Conservation (phyloP, 2,329 filamentous ascomycete species). For the Aphanocladium album region DNA sequence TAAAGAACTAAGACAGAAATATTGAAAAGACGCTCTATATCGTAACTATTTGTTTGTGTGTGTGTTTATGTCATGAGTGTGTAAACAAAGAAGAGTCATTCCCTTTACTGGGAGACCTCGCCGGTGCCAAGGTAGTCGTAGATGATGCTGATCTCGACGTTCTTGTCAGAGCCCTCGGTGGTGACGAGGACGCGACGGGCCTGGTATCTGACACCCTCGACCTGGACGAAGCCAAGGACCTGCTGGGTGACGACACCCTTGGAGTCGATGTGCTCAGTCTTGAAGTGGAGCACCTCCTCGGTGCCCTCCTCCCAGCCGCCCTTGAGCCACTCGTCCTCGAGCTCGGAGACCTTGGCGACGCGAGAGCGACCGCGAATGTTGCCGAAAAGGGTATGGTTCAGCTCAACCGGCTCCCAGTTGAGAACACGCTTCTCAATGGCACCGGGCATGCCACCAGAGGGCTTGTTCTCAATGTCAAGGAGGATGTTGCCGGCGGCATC, state of each 20-base stretch:
- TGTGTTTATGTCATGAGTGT: background rate
- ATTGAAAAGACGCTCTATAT: conserved; percentile 5
- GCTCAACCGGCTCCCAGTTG: conserved; percentile 15
- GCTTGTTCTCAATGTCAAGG: conserved; percentile 18
- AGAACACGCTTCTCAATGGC: conserved; percentile 17
- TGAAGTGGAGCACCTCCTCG: conserved; percentile 15
- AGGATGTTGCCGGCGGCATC: conserved; percentile 15
- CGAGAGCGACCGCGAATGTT: conserved; percentile 17
- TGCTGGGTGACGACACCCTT: conserved; percentile 13
- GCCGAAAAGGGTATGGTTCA: conserved; percentile 19
- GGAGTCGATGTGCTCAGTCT: conserved; percentile 16
- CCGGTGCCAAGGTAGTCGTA: conserved; percentile 13
- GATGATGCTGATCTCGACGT: conserved; percentile 10
- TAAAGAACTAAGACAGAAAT: background rate
- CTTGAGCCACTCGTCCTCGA: conserved; percentile 16
- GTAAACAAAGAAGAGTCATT: background rate
- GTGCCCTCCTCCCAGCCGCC: conserved; percentile 19
- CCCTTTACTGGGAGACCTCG: conserved; percentile 8
- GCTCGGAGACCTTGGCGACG: conserved; percentile 13
- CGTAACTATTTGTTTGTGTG: background rate
- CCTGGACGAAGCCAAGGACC: conserved; percentile 7
- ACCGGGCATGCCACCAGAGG: conserved; percentile 14
- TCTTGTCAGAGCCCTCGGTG: conserved; percentile 10
- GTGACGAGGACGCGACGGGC: conserved; percentile 12
- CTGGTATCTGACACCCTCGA: conserved; percentile 13